These are phyloP conservation scores for Stephania cephalantha DNA, from an alignment of 164 flowering plant genomes.

Conservation along the genomic window DNA sequence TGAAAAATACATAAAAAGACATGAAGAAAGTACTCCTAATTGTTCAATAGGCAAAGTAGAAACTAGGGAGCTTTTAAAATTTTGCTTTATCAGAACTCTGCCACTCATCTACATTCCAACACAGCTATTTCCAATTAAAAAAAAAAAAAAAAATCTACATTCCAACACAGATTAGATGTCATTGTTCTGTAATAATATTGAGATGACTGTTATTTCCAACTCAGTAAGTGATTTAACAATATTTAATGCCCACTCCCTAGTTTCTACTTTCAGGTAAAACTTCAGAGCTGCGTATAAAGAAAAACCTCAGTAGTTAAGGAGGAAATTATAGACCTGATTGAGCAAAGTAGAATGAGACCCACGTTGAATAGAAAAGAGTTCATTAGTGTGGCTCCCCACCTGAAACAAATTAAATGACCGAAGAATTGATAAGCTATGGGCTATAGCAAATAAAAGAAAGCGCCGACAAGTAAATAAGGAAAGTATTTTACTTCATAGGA, in stretches of 20 bases:
- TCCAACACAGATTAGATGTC: not conserved
- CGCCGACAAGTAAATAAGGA: not conserved
- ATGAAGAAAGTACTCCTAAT: not conserved
- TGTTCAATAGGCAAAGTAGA: not conserved
- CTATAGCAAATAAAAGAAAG: slow-evolving; percentile 3
- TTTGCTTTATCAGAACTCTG: not conserved
- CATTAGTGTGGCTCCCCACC: slow-evolving; percentile 99
- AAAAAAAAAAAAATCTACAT: not conserved
- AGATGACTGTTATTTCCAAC: not conserved
- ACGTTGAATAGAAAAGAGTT: slow-evolving; percentile 94
- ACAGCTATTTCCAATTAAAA: not conserved
- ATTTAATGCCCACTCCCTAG: not conserved
- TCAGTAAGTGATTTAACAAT: not conserved
- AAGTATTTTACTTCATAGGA: slow-evolving; percentile 83
- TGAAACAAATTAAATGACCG: slow-evolving; percentile 23
- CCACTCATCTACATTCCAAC: not conserved
- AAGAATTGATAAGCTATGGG: slow-evolving; percentile 2
- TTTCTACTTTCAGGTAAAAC: not conserved
- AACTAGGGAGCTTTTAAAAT: not conserved
- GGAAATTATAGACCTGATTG: slow-evolving; percentile 62
- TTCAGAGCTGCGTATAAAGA: not conserved
- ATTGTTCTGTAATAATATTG: not conserved
- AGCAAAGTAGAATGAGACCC: slow-evolving; percentile 90
- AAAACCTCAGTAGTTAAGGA: not conserved
- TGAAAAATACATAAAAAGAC: not conserved